A percentile compares a stretch with the other conserved stretches of the same genome.
Conservation (phyloP, 345 rosid genomes). For the Carallia pectinifolia region DNA sequence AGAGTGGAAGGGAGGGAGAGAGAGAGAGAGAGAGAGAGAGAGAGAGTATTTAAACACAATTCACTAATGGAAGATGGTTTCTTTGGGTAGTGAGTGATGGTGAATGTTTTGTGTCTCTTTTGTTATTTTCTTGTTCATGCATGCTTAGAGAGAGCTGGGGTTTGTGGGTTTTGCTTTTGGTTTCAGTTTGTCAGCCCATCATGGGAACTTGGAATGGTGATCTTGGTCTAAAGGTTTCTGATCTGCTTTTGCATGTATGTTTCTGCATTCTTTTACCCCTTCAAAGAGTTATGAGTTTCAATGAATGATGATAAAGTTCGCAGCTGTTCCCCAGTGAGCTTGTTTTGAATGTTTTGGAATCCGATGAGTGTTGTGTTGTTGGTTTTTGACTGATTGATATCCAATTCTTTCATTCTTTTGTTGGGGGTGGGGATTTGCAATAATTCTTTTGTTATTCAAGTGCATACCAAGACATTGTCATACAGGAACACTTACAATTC, state of each 20-base stretch:
- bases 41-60: slow-evolving; percentile 32
- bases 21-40: slow-evolving; percentile 14
- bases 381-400: slow-evolving; percentile 35
- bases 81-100: slow-evolving; percentile 37
- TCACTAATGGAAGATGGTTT: slow-evolving; percentile 40
- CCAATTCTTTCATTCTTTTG: slow-evolving; percentile 85
- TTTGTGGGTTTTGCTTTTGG: slow-evolving; percentile 20
- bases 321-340: slow-evolving; percentile 44
- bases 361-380: slow-evolving; percentile 86
- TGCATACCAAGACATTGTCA: slow-evolving; percentile 22
- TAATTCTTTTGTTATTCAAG: slow-evolving; percentile 24
- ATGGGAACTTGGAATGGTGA: slow-evolving; percentile 51
- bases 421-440: slow-evolving; percentile 28
- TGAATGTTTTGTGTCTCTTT: slow-evolving; percentile 9
- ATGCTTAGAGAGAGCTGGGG: slow-evolving; percentile 15
- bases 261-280: slow-evolving; percentile 15
- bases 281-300: slow-evolving; percentile 32
- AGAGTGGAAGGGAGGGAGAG: slow-evolving; percentile 1
- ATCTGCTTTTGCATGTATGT: slow-evolving; percentile 40
- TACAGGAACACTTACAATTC: slow-evolving; percentile 43
- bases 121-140: slow-evolving; percentile 24
- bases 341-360: slow-evolving; percentile 59
- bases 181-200: slow-evolving; percentile 14
- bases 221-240: slow-evolving; percentile 39
- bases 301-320: slow-evolving; percentile 34